Evolutionary conservation across 2,329 filamentous ascomycete genomes (phyloP), one percentile per base, ranked within the genome.

Genomic region (Xylaria digitata): DNA sequence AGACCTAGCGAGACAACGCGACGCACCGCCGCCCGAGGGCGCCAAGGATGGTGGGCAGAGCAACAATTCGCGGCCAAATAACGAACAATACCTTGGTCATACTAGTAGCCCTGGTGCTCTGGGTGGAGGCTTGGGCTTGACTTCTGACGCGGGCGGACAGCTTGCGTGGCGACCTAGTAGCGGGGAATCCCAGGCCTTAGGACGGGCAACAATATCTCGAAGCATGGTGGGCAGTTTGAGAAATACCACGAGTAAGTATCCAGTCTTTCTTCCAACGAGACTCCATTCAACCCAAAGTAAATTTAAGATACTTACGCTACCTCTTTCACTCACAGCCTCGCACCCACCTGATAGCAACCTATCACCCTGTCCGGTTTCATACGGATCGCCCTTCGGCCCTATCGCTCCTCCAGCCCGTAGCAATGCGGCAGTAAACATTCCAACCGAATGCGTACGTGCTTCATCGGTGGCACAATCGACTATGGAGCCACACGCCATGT

Each of bases 1-100:
- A n/a, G 84, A 86, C 67, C 71, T 82, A 57, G 73, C 74, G 19
- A 72, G 76, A 17, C 75, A 76, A 67, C 77, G 80, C 43, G 75
- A 77, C 1, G 61, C 26, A 50, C 63, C 37, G 43, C 21, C 45
- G 19, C 7, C 46, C 13, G 68, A 70, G 17, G 32, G 13, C 8
- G 59, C 45, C 40, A 58, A 50, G 23, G 54, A 34, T 11, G 21
- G 53, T 15, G 49, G 45, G 32, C 48, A 49, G 21, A 40, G 52
- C 26, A 49, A 57, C n/a, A 52, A 55, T 3, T 45, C 59, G 6
- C 49, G 19, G 42, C 23, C 40, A 5, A 58, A 21, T 15, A 59
- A 19, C 9, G 58, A 63, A 50, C 59, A 61, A 32, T 64, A 53
- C 32, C 15, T 60, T 15, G 40, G 43, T 21, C 60, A 56, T 19